Percentiles rank a stretch among this genome's conserved stretches.
Conservation (phyloP, 768 basidiomycete genomes). For the Agaricus subrufescens region DNA sequence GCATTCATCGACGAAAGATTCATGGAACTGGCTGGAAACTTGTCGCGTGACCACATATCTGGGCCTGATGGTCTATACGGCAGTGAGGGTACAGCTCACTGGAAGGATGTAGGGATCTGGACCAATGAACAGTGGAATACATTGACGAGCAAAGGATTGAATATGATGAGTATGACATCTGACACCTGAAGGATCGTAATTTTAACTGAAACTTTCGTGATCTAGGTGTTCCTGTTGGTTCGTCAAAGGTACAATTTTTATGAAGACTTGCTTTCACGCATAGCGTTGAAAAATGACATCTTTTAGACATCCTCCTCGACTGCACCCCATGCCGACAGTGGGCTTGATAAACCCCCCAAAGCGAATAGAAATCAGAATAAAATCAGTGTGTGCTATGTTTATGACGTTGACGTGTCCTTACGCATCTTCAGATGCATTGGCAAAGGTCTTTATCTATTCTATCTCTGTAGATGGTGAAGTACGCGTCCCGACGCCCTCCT, state of each 20-base stretch:
- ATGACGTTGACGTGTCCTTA: conserved; percentile 2
- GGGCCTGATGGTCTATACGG: conserved; percentile 52
- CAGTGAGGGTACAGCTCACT: conserved; percentile 49
- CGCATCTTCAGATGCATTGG: conserved; percentile 57
- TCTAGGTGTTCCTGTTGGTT: conserved; percentile 69
- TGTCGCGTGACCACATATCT: conserved; percentile 68
- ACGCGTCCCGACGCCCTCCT: conserved; percentile 34
- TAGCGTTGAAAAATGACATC: conserved; percentile 2
- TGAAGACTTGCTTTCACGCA: background rate
- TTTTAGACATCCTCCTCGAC: conserved; percentile 58
- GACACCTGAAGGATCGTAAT: conserved; percentile 14
- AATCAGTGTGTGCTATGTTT: conserved; percentile 39
- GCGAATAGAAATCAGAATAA: conserved; percentile 60
- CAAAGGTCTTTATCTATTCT: conserved; percentile 84
- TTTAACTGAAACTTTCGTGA: conserved; percentile 1
- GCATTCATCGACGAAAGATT: conserved; percentile 70
- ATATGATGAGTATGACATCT: conserved; percentile 60
- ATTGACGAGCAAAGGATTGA: conserved; percentile 77
- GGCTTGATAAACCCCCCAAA: conserved; percentile 47
- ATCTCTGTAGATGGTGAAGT: conserved; percentile 77
- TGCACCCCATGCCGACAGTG: conserved; percentile 60
- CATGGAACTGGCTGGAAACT: conserved; percentile 62
- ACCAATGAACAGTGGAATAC: conserved; percentile 78
- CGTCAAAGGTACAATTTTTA: conserved; percentile 44
- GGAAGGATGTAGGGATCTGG: conserved; percentile 91